Evolutionary conservation across 129 eudicot species (phyloP), one percentile per base, ranked within the genome.

Genomic region (Chrysanthemum seticuspe): DNA sequence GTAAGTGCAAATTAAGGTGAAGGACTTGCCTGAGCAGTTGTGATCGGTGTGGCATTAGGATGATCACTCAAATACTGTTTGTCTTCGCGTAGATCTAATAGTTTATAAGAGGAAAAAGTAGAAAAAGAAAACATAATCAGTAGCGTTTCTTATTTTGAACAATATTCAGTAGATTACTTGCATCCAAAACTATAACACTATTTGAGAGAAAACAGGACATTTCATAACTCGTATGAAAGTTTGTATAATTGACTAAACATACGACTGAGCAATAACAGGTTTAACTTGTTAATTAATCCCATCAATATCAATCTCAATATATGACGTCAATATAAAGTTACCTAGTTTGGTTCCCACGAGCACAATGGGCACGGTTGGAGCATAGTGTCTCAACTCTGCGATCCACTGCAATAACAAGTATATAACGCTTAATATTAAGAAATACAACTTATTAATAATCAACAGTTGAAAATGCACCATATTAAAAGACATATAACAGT

Each of bases 291-390:
- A 36, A 6, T 36, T 36, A 36, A 21, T 21, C 21, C 21, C 21
- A 21, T 21, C 21, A 21, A 21, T 21, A 21, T 21, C 21, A 21
- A 21, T 21, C 21, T 21, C 21, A 21, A 21, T 21, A 1, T 21
- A 21, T 21, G 21, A 21, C 21, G 21, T 21, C 21, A 21, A 21
- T 21, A 21, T 21, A 74, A 56, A 25, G 74, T 77, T 78, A 88
- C 97, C 96, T 14, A 84, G 68, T 77, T 91, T 91, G 16, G 96
- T 91, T 47, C 97, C 97, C 9, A 91, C 96, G 2, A 91, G 84
- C 72, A 91, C 80, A 77, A 91, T 88, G 19, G 95, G 97, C 52
- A 91, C 92, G 59, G 79, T 86, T 36, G 95, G 91, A 71, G 97
- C 83, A 44, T 91, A 87, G 76, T 91, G 97, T 31, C 87, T 76